Evolutionary conservation across 2,329 filamentous ascomycete genomes (phyloP), one percentile per base, ranked within the genome.

Genomic region (Hymenoscyphus fructigenus): DNA sequence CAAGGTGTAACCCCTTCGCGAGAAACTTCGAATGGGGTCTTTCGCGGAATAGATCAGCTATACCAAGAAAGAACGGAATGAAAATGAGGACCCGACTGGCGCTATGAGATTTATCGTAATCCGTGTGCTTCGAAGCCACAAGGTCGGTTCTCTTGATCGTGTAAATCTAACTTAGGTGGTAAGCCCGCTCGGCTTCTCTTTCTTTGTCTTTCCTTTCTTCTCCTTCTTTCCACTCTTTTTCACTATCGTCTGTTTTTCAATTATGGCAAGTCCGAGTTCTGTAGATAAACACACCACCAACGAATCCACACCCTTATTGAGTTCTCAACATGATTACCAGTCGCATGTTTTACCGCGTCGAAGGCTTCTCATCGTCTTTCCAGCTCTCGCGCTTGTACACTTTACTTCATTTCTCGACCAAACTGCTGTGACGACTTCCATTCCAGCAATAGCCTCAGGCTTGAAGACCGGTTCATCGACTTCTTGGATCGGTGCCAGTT

Each of bases 331-430:
- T 32, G 59, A 62, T 29, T 36, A 57, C 20, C 60, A 62, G 29
- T 38, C 53, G 15, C 23, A 65, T 57, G 4, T 61, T 15, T 34
- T 67, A 1, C 53, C 65, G 7, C 47, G 20, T 53, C 20, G 23
- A 26, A 26, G 20, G 14, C 64, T 67, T 32, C 38, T 66, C 12
- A 29, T 64, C 53, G 58, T 67, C 29, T 66, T 67, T 20, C 63
- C 58, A 12, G 59, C 57, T 10, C 47, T 67, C 6, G 66, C 66
- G 4, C 56, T 67, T 2, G 61, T 57, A 10, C 64, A 66, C 9
- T 64, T 67, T 36, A 66, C 61, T 5, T 53, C 66, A 10, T 66
- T 61, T 41, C 61, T 66, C 29, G 66, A 67, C 26, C 66, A 67
- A 50, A 67, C 63, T 5, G 38, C 61, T 7, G 60, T 67, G 20